Conservation (phyloP, 2,329 filamentous ascomycete species). For the Myriosclerotinia duriaeana region DNA sequence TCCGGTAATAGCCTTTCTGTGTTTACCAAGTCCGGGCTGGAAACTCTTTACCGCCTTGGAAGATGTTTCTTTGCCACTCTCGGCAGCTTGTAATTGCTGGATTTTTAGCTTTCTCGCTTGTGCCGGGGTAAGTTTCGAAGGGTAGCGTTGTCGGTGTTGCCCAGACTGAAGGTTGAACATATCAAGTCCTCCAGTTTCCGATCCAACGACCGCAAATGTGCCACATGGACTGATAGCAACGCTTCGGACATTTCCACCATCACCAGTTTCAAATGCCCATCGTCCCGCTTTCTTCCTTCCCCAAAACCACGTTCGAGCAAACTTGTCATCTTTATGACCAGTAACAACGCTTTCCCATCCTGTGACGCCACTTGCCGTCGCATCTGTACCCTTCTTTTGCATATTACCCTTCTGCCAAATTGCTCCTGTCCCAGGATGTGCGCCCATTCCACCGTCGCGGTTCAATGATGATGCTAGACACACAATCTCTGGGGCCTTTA, state of each 20-base stretch:
- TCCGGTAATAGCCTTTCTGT: constrained; percentile 80
- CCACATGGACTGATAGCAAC: constrained; percentile 90
- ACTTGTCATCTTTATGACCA: constrained; percentile 80
- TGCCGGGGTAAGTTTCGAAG: constrained; percentile 71
- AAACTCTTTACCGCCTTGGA: constrained; percentile 31
- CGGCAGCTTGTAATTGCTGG: constrained; percentile 51
- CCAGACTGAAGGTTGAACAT: constrained; percentile 98
- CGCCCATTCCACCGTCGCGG: constrained; percentile 89
- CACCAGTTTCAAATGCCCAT: constrained; percentile 87
- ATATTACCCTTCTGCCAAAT: constrained; percentile 76
- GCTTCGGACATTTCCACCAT: constrained; percentile 78
- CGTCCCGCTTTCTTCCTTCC: constrained; percentile 87
- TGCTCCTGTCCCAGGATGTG: constrained; percentile 71
- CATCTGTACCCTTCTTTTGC: constrained; percentile 62
- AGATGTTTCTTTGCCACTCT: constrained; percentile 31
- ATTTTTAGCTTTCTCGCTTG: constrained; percentile 76
- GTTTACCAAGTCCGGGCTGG: constrained; percentile 60
- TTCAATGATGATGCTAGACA: constrained; percentile 90
- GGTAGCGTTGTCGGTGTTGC: constrained; percentile 82
- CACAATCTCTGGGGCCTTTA: constrained; percentile 90
- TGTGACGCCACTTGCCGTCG: constrained; percentile 72
- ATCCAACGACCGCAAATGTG: constrained; percentile 89
- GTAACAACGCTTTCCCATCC: constrained; percentile 98
- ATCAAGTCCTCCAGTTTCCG: constrained; percentile 77
- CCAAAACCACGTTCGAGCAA: constrained; percentile 97